Evolutionary conservation across 2,329 filamentous ascomycete genomes (phyloP), one percentile per base, ranked within the genome.

Genomic region (Scedosporium boydii): DNA sequence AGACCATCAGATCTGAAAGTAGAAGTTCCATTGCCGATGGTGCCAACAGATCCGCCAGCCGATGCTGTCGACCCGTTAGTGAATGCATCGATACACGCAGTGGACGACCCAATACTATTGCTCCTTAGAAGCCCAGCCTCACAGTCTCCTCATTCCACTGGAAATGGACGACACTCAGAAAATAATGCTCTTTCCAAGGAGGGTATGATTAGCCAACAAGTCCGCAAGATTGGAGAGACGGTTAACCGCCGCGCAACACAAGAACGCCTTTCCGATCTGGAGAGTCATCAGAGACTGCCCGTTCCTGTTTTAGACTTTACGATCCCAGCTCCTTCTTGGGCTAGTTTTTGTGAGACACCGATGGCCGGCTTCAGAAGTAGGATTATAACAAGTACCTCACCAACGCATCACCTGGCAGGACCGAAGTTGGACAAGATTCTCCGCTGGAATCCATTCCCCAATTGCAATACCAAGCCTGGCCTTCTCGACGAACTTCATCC

Each of bases 281-380:
- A 71, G 16, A 67, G 69, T 3, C 62, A 68, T 1, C 63, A 71
- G 4, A 68, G 72, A 27, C 51, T 75, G 21, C 63, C 67, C 2
- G 67, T 73, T 48, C 73, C 73, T 5, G 42, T 62, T 6, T 56
- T 74, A 26, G 64, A 70, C 34, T 74, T 73, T 46, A 63, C 64
- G 1, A 65, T 67, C 23, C 63, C 68, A 14, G 53, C 62, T 4
- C 65, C 69, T 1, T 64, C 65, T 42, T 75, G 73, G 73, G 26
- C 18, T 1, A 4, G 48, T 18, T 34, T 5, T 38, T 1, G 2
- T 21, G 44, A 18, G 18, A 21, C 16, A 7, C 44, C 4, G 18
- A 48, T 48, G 44, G 16, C n/a, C 14, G 44, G 9, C 6, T n/a
- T 48, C 10, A 48, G 18, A 48, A 48, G 18, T 6, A n/a, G 44